Conservation (phyloP, 805 yeast species). For the Ogataea sp. region DNA sequence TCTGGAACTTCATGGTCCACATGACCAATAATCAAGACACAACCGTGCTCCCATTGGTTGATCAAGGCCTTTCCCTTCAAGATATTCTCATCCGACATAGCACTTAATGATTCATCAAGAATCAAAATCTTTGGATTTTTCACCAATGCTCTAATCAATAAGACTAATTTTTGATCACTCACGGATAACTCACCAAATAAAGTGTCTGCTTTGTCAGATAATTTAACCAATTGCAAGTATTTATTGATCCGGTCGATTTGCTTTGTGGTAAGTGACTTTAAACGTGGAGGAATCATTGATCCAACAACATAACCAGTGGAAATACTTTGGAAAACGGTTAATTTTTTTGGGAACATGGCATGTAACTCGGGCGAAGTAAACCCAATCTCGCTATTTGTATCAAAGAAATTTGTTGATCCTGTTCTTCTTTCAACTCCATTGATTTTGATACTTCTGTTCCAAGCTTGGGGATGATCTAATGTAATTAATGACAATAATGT, state of each 20-base stretch:
- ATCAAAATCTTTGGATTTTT: conserved; percentile 74
- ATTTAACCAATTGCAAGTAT: conserved; percentile 37
- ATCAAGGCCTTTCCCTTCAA: conserved; percentile 46
- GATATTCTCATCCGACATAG: conserved; percentile 65
- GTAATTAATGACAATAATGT: conserved; percentile 78
- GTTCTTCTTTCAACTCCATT: conserved; percentile 63
- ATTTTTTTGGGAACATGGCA: conserved; percentile 61
- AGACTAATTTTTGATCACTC: conserved; percentile 69
- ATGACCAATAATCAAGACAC: conserved; percentile 78
- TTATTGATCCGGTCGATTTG: conserved; percentile 33
- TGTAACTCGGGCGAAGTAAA: conserved; percentile 90
- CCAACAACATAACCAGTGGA: conserved; percentile 74
- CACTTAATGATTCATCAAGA: conserved; percentile 89
- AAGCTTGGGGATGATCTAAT: conserved; percentile 95
- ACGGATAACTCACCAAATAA: conserved; percentile 49
- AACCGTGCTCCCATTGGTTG: conserved; percentile 47
- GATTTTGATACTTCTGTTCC: conserved; percentile 63
- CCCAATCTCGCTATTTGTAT: conserved; percentile 73
- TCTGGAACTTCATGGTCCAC: conserved; percentile 70
- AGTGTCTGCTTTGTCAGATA: conserved; percentile 29
- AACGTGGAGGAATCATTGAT: conserved; percentile 48
- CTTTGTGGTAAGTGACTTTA: conserved; percentile 24
- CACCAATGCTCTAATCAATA: conserved; percentile 70
- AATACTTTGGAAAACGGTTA: conserved; percentile 49
- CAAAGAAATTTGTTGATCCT: conserved; percentile 71